Conservation (phyloP, 352 stramenopile genomes). For the Globisporangium abappressorium region DNA sequence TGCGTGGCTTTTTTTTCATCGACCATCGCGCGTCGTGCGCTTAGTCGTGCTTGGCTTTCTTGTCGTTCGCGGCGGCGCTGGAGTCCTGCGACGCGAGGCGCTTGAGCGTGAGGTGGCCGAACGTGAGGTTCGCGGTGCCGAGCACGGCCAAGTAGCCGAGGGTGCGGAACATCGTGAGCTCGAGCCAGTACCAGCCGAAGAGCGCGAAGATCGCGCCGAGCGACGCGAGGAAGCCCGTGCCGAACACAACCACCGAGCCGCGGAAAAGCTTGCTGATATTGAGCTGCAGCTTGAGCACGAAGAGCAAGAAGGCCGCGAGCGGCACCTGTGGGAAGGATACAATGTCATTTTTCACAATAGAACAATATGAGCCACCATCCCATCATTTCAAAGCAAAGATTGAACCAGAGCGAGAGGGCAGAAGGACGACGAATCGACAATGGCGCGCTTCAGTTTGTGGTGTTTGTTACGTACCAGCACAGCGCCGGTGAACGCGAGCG, state of each 20-base stretch:
- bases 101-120: conserved; percentile 79
- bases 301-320: conserved; percentile 59
- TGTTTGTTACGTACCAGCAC: conserved; percentile 37
- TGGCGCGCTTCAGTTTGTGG: not conserved
- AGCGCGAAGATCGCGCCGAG: conserved; percentile 72
- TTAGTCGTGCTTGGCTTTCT: conserved; percentile 67
- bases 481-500: conserved; percentile 60
- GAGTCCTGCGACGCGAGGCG: conserved; percentile 42
- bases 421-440: conserved; percentile 3
- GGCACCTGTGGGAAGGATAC: conserved; percentile 23
- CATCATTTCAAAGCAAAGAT: not conserved
- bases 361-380: not conserved
- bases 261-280: conserved; percentile 74
- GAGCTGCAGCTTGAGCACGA: conserved; percentile 51
- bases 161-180: conserved; percentile 87
- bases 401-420: conserved; percentile 4
- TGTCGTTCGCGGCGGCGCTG: conserved; percentile 17
- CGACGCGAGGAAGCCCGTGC: conserved; percentile 69
- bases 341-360: not conserved
- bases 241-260: conserved; percentile 61
- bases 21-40: not conserved
- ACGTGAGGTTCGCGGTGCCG: conserved; percentile 51
- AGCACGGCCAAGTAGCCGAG: conserved; percentile 71
- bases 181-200: conserved; percentile 85
- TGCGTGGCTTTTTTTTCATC: not conserved